A percentile compares a stretch with the other conserved stretches of the same genome.
Evolutionary conservation across 345 rosid species (phyloP).

Genomic region (Euphorbia peplus): DNA sequence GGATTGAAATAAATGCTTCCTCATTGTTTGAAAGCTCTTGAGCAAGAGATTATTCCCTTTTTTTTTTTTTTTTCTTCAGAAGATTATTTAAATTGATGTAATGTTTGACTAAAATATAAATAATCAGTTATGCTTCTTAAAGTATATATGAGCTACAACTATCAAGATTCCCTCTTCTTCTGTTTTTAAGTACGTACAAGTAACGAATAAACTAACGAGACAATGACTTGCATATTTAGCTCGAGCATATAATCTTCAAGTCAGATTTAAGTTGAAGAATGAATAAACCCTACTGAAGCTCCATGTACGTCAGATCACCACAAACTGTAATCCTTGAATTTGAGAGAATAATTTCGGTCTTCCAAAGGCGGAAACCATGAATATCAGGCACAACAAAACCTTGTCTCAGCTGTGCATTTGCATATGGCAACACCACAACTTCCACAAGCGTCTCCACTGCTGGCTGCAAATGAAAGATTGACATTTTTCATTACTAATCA

Average conservation of each 20-base stretch:
- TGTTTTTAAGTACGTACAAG: too few relatives aligned
- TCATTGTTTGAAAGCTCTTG: background rate
- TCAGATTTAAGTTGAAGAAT: too few relatives aligned
- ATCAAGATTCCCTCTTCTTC: too few relatives aligned
- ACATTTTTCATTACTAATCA: background rate
- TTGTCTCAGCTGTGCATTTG: slow-evolving; percentile 56
- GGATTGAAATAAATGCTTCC: slow-evolving; percentile 66
- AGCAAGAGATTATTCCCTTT: too few relatives aligned
- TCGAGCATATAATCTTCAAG: too few relatives aligned
- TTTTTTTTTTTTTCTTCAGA: too few relatives aligned
- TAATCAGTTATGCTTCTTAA: too few relatives aligned
- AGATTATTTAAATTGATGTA: too few relatives aligned
- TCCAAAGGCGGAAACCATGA: slow-evolving; percentile 73
- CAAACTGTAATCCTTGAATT: slow-evolving; percentile 57
- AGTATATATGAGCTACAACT: too few relatives aligned
- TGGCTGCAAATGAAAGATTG: slow-evolving; percentile 49
- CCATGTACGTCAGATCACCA: slow-evolving; percentile 55
- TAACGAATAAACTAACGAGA: too few relatives aligned
- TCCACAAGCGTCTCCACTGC: slow-evolving; percentile 77
- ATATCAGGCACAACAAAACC: slow-evolving; percentile 85
- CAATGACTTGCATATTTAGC: too few relatives aligned
- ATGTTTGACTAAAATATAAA: too few relatives aligned
- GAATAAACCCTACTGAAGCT: slow-evolving; percentile 17
- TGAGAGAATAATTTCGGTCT: slow-evolving; percentile 56
- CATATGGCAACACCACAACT: slow-evolving; percentile 76